A percentile compares a stretch with the other conserved stretches of the same genome.
phyloP scores from a whole-genome alignment of 371 early-diverging fungal genomes.

The Sporodiniella umbellata region DNA sequence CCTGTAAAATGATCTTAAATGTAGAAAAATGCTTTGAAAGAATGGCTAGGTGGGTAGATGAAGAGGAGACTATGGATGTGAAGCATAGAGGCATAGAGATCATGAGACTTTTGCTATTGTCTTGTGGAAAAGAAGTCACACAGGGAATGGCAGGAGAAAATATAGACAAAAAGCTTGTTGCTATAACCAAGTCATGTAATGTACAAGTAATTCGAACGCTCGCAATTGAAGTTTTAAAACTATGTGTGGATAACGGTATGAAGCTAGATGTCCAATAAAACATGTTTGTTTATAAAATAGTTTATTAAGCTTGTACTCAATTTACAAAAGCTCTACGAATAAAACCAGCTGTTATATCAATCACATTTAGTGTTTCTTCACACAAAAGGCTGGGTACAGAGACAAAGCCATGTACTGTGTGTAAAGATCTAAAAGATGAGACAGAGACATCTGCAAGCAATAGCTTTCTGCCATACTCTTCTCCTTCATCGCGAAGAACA shows the following conservation, averaged over 20 bases:
- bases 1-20: slow-evolving; percentile 51
- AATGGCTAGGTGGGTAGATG: slow-evolving; percentile 35
- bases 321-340: slow-evolving; percentile 3
- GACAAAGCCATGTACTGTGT: slow-evolving; percentile 20
- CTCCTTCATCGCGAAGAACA: slow-evolving; percentile 28
- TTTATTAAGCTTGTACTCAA: neutral
- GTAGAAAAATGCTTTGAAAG: slow-evolving; percentile 54
- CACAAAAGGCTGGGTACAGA: slow-evolving; percentile 1
- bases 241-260: slow-evolving; percentile 48
- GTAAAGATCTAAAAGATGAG: slow-evolving; percentile 9
- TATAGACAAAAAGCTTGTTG: slow-evolving; percentile 33
- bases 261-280: slow-evolving; percentile 33
- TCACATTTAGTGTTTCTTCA: neutral
- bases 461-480: slow-evolving; percentile 15
- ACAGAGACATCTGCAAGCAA: slow-evolving; percentile 18
- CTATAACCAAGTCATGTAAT: slow-evolving; percentile 40
- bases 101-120: slow-evolving; percentile 39
- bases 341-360: neutral
- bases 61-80: slow-evolving; percentile 38
- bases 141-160: slow-evolving; percentile 25
- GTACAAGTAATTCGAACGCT: slow-evolving; percentile 54
- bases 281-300: neutral
- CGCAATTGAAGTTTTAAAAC: slow-evolving; percentile 56
- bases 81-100: slow-evolving; percentile 58
- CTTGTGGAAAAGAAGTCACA: slow-evolving; percentile 28